Conservation (phyloP, 805 yeast genomes). For the Lipomyces yamadae region DNA sequence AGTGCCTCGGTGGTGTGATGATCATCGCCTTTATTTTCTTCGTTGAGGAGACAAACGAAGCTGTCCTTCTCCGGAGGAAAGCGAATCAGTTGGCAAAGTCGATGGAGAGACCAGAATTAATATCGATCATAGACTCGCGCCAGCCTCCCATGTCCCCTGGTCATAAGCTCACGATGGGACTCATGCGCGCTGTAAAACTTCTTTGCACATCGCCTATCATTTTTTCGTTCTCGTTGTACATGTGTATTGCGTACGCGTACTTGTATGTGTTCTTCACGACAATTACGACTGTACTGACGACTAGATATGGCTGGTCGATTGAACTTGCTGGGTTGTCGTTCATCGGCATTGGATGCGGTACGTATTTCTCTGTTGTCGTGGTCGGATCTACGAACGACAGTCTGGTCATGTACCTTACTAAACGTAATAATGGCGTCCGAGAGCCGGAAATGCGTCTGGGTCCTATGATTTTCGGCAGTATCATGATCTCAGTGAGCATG, state of each 20-base stretch:
- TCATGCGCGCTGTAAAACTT: slow-evolving; percentile 49
- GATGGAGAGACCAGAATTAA: slow-evolving; percentile 14
- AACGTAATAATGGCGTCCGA: slow-evolving; percentile 41
- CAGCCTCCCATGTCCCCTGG: slow-evolving; percentile 46
- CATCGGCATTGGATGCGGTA: slow-evolving; percentile 59
- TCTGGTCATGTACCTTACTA: slow-evolving; percentile 27
- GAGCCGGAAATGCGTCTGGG: slow-evolving; percentile 57
- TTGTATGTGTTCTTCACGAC: slow-evolving; percentile 58
- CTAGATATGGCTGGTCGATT: slow-evolving; percentile 59
- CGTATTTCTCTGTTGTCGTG: slow-evolving; percentile 52
- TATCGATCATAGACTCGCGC: slow-evolving; percentile 60
- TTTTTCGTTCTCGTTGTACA: slow-evolving; percentile 25
- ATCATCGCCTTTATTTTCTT: slow-evolving; percentile 42
- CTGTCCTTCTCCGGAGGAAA: slow-evolving; percentile 59
- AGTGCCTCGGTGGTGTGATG: slow-evolving; percentile 35
- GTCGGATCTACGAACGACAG: slow-evolving; percentile 48
- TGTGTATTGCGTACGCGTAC: slow-evolving; percentile 42
- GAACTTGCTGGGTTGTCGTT: slow-evolving; percentile 64
- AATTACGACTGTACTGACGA: slow-evolving; percentile 58
- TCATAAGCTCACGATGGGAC: slow-evolving; percentile 32
- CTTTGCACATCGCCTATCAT: slow-evolving; percentile 30
- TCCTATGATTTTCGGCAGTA: slow-evolving; percentile 57
- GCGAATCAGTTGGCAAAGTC: slow-evolving; percentile 13
- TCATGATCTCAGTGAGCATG: slow-evolving; percentile 54
- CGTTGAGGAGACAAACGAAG: slow-evolving; percentile 86